A percentile compares a stretch with the other conserved stretches of the same genome.
Conservation (phyloP, 2,329 filamentous ascomycete species). For the Botryotinia globosa region DNA sequence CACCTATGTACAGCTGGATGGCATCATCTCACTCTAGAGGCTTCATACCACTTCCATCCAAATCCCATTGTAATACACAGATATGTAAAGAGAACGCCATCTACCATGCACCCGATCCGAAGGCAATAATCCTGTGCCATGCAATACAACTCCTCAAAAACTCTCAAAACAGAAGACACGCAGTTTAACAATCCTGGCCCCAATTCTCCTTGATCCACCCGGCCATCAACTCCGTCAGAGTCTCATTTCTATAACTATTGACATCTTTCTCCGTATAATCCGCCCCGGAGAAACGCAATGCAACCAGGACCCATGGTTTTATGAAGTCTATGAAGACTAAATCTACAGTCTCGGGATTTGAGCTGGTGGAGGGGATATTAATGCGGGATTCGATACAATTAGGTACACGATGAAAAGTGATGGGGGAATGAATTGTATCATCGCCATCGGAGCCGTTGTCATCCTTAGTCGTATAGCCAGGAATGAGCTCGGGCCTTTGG, state of each 20-base stretch:
- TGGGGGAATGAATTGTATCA: conserved; percentile 76
- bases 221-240: conserved; percentile 54
- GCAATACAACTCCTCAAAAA: not conserved
- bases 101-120: not conserved
- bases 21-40: not conserved
- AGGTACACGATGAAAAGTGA: conserved; percentile 74
- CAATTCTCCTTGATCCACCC: conserved; percentile 60
- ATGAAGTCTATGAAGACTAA: conserved; percentile 92
- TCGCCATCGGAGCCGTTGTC: conserved; percentile 82
- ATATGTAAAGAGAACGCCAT: not conserved
- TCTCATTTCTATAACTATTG: conserved; percentile 49
- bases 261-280: conserved; percentile 51
- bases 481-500: conserved; percentile 46
- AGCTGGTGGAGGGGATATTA: conserved; percentile 52
- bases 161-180: not conserved
- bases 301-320: conserved; percentile 74
- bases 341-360: conserved; percentile 71
- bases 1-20: not conserved
- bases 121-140: not conserved
- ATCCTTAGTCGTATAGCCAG: conserved; percentile 87
- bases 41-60: not conserved
- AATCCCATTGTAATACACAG: not conserved
- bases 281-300: conserved; percentile 60
- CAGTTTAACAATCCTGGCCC: conserved; percentile 38
- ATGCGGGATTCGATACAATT: conserved; percentile 76